phyloP scores from a whole-genome alignment of 2,329 filamentous ascomycete genomes.

The Penicillium digitatum region DNA sequence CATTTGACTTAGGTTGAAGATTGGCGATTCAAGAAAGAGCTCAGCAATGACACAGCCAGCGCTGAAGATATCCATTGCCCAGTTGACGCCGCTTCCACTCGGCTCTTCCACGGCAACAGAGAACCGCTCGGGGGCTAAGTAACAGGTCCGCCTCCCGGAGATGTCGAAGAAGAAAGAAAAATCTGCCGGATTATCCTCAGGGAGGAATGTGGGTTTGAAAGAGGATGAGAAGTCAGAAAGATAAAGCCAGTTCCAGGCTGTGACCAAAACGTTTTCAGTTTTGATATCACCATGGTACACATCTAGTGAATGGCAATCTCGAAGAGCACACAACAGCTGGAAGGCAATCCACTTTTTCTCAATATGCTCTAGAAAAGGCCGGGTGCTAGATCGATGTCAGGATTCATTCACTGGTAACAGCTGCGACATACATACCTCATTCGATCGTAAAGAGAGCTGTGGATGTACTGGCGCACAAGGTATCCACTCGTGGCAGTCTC shows the following conservation, averaged over 20 bases:
- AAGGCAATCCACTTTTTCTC: conserved; percentile 99
- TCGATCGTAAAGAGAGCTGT: conserved; percentile 95
- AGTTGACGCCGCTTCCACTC: conserved; percentile 63
- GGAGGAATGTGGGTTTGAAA: conserved; percentile 89
- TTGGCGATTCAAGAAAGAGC: conserved; percentile 87
- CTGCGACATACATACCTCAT: conserved; percentile 52
- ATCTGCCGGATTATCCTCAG: conserved; percentile 93
- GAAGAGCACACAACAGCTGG: conserved; percentile 84
- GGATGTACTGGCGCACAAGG: conserved; percentile 88
- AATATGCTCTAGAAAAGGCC: conserved; percentile 93
- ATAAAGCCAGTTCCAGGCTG: conserved; percentile 99
- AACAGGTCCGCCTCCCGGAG: conserved; percentile 85
- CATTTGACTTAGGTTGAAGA: conserved; percentile 95
- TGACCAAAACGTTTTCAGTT: conserved; percentile 93
- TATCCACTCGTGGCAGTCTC: conserved; percentile 91
- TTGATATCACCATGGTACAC: conserved; percentile 98
- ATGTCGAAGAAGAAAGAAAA: conserved; percentile 98
- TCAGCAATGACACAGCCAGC: conserved; percentile 95
- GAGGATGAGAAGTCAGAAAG: conserved; percentile 94
- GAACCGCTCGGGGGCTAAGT: conserved; percentile 91
- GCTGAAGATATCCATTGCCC: conserved; percentile 99
- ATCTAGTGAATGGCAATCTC: conserved; percentile 84
- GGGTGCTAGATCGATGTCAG: conserved; percentile 61
- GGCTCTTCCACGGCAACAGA: conserved; percentile 65
- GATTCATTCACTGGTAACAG: neutral